phyloP scores from a whole-genome alignment of 768 basidiomycete genomes.

The Boletus huronensis region DNA sequence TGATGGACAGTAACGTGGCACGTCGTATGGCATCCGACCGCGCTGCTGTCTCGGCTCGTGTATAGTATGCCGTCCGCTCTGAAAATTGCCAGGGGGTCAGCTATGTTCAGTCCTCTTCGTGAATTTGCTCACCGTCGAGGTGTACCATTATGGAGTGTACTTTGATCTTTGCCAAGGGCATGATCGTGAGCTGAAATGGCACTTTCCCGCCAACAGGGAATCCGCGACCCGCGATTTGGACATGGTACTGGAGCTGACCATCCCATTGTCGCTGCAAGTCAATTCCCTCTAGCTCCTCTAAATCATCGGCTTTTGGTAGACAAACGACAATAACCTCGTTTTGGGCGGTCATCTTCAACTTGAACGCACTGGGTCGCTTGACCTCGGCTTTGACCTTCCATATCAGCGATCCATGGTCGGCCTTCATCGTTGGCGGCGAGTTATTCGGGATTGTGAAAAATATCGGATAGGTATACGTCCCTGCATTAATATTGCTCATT shows the following conservation, averaged over 20 bases:
- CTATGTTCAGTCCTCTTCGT: not conserved
- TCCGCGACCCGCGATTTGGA: constrained; percentile 68
- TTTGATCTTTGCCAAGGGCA: constrained; percentile 82
- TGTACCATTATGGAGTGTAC: constrained; percentile 68
- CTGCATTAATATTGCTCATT: constrained; percentile 59
- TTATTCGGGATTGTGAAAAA: constrained; percentile 81
- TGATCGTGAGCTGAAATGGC: constrained; percentile 74
- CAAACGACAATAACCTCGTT: constrained; percentile 76
- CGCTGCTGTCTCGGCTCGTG: constrained; percentile 59
- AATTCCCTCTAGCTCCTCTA: constrained; percentile 72
- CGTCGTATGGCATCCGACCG: constrained; percentile 65
- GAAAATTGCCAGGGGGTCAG: not conserved
- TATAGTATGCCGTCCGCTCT: constrained; percentile 85
- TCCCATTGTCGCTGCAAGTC: constrained; percentile 92
- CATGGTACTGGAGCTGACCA: constrained; percentile 75
- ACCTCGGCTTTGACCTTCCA: constrained; percentile 84
- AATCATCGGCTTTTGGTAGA: constrained; percentile 45
- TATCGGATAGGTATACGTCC: constrained; percentile 92
- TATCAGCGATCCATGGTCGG: constrained; percentile 68
- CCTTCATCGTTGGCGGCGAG: constrained; percentile 72
- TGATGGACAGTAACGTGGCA: constrained; percentile 61
- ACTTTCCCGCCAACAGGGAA: constrained; percentile 82
- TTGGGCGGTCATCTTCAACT: constrained; percentile 59
- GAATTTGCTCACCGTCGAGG: constrained; percentile 69
- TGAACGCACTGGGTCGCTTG: constrained; percentile 79